A percentile compares a stretch with the other conserved stretches of the same genome.
phyloP scores from a whole-genome alignment of 805 yeast species.

The Jamesozyma jinghongensis region DNA sequence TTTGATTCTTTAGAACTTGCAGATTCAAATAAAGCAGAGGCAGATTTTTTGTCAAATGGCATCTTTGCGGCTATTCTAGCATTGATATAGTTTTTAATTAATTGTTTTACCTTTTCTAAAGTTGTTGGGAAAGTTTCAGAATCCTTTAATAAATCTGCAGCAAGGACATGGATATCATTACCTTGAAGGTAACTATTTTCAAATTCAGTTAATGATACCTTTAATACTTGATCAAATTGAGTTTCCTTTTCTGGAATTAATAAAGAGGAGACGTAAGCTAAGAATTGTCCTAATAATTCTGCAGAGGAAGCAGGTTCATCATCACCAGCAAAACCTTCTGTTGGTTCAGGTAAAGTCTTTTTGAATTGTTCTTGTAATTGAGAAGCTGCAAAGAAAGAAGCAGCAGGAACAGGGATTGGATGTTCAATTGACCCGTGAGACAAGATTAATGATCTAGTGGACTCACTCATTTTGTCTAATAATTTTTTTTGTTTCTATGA shows the following conservation, averaged over 20 bases:
- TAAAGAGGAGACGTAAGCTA: conserved; percentile 57
- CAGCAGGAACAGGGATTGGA: conserved; percentile 77
- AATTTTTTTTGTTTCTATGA: not conserved
- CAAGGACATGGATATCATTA: conserved; percentile 81
- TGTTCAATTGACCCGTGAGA: conserved; percentile 84
- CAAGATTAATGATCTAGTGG: conserved; percentile 73
- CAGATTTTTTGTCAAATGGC: conserved; percentile 41
- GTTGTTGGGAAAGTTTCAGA: conserved; percentile 53
- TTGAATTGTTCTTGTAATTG: conserved; percentile 82
- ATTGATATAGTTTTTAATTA: conserved; percentile 70
- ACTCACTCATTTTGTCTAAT: conserved; percentile 10
- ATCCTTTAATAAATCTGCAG: conserved; percentile 52
- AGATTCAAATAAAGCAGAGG: conserved; percentile 58
- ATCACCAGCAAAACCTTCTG: conserved; percentile 79
- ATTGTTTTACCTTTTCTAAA: conserved; percentile 55
- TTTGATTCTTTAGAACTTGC: conserved; percentile 42
- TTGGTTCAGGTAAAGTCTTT: conserved; percentile 65
- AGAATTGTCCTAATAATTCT: conserved; percentile 74
- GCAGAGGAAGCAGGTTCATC: conserved; percentile 82
- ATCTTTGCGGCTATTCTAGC: conserved; percentile 44
- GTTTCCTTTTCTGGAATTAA: conserved; percentile 33
- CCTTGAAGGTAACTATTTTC: conserved; percentile 69
- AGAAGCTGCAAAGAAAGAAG: conserved; percentile 66
- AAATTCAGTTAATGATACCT: conserved; percentile 69
- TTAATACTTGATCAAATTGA: conserved; percentile 60